Percentiles rank a stretch among this genome's conserved stretches.
Conservation (phyloP, 441 rosid genomes). For the Gossypium trilobum region DNA sequence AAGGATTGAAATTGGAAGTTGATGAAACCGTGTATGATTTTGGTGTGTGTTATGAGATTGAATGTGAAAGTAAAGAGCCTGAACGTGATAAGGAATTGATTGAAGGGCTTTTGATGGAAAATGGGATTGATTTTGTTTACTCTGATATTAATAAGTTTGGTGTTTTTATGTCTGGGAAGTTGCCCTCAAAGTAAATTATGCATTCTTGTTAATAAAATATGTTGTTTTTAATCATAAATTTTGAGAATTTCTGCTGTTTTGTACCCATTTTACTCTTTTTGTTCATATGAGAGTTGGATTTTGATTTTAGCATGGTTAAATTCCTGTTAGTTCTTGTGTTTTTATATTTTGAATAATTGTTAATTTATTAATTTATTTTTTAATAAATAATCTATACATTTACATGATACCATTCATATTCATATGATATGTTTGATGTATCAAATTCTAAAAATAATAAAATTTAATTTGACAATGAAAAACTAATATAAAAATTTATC, state of each 20-base stretch:
- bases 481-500: no score
- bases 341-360: no score
- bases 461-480: no score
- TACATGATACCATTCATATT: no score
- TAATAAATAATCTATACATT: no score
- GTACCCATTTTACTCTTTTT: background rate
- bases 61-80: conserved; percentile 39
- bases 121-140: conserved; percentile 21
- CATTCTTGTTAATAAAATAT: background rate
- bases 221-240: background rate
- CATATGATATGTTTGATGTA: no score
- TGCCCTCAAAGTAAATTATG: conserved; percentile 18
- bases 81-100: conserved; percentile 25
- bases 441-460: no score
- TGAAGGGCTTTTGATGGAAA: conserved; percentile 17
- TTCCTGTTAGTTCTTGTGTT: no score
- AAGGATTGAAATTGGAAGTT: conserved; percentile 34
- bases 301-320: background rate
- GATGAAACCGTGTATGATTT: conserved; percentile 36
- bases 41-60: conserved; percentile 40
- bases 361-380: no score
- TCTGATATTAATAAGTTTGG: conserved; percentile 23
- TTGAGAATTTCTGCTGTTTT: background rate
- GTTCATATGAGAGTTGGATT: background rate
- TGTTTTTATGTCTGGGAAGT: conserved; percentile 24